Conservation (phyloP, 78 protist genomes). For the Pigoraptor vietnamica region DNA sequence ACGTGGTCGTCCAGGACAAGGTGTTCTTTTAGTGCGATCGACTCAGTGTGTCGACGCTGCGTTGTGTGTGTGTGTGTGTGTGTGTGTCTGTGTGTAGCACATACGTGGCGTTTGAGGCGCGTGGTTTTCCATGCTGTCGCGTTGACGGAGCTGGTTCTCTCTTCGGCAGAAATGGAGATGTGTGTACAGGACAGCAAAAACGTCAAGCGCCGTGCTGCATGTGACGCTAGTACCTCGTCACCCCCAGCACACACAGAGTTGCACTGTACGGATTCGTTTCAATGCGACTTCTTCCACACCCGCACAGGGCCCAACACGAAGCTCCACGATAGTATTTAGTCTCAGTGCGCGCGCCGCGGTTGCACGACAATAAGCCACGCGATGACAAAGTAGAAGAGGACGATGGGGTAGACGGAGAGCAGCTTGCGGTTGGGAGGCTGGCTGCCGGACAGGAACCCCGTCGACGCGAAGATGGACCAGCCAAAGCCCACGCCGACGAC, state of each 20-base stretch:
- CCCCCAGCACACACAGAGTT: too few relatives aligned
- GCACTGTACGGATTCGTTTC: too few relatives aligned
- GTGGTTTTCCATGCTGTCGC: too few relatives aligned
- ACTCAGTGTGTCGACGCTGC: background rate
- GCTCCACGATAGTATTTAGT: background rate
- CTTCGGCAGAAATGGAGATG: too few relatives aligned
- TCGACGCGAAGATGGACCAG: slow-evolving; percentile 15
- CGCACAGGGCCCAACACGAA: background rate
- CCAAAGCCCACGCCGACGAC: background rate
- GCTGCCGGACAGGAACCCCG: slow-evolving; percentile 18
- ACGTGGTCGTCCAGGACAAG: background rate
- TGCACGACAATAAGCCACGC: slow-evolving; percentile 28
- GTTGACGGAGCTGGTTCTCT: too few relatives aligned
- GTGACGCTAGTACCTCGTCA: too few relatives aligned
- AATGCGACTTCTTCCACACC: too few relatives aligned
- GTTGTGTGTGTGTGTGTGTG: background rate
- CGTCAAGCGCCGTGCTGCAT: too few relatives aligned
- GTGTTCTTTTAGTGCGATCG: background rate
- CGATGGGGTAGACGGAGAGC: slow-evolving; percentile 31
- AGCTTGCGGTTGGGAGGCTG: slow-evolving; percentile 13
- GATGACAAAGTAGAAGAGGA: slow-evolving; percentile 34
- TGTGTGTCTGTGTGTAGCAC: background rate
- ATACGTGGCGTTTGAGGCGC: too few relatives aligned
- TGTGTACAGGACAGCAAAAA: too few relatives aligned
- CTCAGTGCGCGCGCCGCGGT: background rate